Evolutionary conservation across 1,284 basidiomycete genomes (phyloP).

Genomic region (Acaromyces ingoldii): DNA sequence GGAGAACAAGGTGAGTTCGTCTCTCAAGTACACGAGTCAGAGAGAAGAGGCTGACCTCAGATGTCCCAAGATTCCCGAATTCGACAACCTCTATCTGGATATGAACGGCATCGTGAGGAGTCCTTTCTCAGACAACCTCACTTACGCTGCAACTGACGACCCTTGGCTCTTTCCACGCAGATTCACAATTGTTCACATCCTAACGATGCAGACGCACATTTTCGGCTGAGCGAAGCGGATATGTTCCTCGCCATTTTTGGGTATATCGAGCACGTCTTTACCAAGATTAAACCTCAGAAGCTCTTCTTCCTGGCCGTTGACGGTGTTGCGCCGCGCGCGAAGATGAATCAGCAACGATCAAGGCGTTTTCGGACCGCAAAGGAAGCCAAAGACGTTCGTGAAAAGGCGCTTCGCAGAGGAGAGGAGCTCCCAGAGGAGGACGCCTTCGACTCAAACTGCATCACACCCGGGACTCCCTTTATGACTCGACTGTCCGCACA

Average conservation of each 20-base stretch:
- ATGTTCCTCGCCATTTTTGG: conserved; percentile 95
- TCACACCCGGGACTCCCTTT: conserved; percentile 94
- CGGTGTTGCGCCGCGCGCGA: conserved; percentile 94
- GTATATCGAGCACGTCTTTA: conserved; percentile 94
- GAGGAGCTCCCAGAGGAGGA: conserved; percentile 87
- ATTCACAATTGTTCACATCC: conserved; percentile 91
- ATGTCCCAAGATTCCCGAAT: conserved; percentile 67
- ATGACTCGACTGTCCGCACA: conserved; percentile 88
- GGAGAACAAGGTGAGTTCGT: conserved; percentile 65
- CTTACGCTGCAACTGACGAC: background rate
- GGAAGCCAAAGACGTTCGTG: conserved; percentile 79
- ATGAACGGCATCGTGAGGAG: conserved; percentile 77
- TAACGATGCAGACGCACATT: conserved; percentile 89
- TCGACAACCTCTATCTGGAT: conserved; percentile 80
- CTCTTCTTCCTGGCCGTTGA: conserved; percentile 88
- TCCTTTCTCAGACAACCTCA: conserved; percentile 60
- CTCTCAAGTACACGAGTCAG: background rate
- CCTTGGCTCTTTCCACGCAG: background rate
- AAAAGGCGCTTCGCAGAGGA: conserved; percentile 79
- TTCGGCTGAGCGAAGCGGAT: conserved; percentile 83
- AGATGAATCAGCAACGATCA: conserved; percentile 91
- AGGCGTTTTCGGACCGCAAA: conserved; percentile 90
- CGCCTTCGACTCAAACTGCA: conserved; percentile 97
- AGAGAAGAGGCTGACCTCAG: background rate
- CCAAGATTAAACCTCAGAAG: conserved; percentile 95